Percentiles rank a stretch among this genome's conserved stretches.
phyloP scores from a whole-genome alignment of 2,329 filamentous ascomycete species.

The Neonectria punicea region DNA sequence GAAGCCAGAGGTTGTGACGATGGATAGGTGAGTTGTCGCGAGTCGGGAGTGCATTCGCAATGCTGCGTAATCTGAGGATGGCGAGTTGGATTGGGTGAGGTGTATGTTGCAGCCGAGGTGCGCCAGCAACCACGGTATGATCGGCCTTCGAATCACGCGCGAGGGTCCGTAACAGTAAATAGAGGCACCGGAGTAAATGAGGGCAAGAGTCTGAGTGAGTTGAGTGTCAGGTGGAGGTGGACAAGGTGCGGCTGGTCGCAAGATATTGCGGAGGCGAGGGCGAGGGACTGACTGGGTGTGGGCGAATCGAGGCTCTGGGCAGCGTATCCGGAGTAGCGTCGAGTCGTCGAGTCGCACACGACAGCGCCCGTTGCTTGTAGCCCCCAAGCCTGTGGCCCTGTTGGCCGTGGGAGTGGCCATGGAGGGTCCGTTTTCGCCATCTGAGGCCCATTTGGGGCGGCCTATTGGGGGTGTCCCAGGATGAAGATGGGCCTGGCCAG shows the following conservation, averaged over 20 bases:
- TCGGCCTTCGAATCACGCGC: neutral
- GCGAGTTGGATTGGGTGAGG: slow-evolving; percentile 1
- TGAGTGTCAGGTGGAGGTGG: slow-evolving; percentile 35
- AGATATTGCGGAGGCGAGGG: slow-evolving; percentile 46
- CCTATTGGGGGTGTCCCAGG: slow-evolving; percentile 32
- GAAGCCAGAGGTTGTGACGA: slow-evolving; percentile 8
- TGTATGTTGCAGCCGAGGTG: neutral
- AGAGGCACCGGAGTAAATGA: slow-evolving; percentile 11
- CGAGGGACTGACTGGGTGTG: slow-evolving; percentile 26
- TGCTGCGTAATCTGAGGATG: slow-evolving; percentile 2
- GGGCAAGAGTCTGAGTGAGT: slow-evolving; percentile 33
- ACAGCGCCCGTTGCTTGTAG: slow-evolving; percentile 30
- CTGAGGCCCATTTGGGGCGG: slow-evolving; percentile 31
- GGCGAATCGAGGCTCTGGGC: slow-evolving; percentile 40
- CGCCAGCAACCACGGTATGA: neutral
- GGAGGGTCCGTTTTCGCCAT: slow-evolving; percentile 12
- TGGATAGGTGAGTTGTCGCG: slow-evolving; percentile 8
- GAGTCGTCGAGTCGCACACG: slow-evolving; percentile 37
- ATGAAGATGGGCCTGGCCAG: slow-evolving; percentile 27
- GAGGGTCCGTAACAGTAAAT: neutral
- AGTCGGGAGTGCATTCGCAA: slow-evolving; percentile 2
- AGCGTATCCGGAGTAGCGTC: slow-evolving; percentile 33
- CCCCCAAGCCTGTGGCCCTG: slow-evolving; percentile 34
- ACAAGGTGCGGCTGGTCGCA: slow-evolving; percentile 43
- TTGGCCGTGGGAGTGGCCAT: slow-evolving; percentile 27